Evolutionary conservation across 129 eudicot species (phyloP).

Genomic region (Flaveria bidentis): DNA sequence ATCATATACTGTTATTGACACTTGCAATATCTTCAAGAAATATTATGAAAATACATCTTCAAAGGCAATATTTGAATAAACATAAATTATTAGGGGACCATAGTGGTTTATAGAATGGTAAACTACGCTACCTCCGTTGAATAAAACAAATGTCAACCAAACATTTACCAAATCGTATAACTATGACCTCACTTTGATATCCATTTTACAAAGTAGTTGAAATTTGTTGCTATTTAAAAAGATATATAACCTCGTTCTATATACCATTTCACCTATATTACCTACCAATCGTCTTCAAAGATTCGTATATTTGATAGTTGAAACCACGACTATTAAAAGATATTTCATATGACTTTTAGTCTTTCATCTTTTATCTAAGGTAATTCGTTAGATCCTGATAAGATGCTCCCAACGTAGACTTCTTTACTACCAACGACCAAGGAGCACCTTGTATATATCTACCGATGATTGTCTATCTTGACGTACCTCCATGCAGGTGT

Average conservation of each 20-base stretch:
- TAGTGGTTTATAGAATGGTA: slow-evolving; percentile 45
- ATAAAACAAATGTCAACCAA: slow-evolving; percentile 39
- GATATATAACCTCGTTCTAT: background rate
- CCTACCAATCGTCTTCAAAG: slow-evolving; percentile 22
- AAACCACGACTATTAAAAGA: background rate
- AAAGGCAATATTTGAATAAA: background rate
- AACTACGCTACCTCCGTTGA: slow-evolving; percentile 39
- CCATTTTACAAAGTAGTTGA: slow-evolving; percentile 33
- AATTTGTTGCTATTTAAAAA: slow-evolving; percentile 19
- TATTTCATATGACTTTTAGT: background rate
- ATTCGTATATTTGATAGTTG: background rate
- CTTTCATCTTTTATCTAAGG: background rate
- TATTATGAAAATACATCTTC: background rate
- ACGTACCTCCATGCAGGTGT: too few species aligned
- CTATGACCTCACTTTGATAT: slow-evolving; percentile 34
- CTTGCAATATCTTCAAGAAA: background rate
- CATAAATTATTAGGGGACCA: slow-evolving; percentile 20
- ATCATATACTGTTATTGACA: background rate
- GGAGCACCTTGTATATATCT: too few species aligned
- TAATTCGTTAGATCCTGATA: too few species aligned
- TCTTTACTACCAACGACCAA: too few species aligned
- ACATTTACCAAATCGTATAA: slow-evolving; percentile 41
- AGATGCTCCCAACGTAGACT: too few species aligned
- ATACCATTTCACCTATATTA: slow-evolving; percentile 27
- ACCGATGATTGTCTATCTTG: too few species aligned